These are phyloP conservation scores for Metschnikowia chrysomelidarum DNA, from an alignment of 805 yeast genomes.

Conservation along the genomic window DNA sequence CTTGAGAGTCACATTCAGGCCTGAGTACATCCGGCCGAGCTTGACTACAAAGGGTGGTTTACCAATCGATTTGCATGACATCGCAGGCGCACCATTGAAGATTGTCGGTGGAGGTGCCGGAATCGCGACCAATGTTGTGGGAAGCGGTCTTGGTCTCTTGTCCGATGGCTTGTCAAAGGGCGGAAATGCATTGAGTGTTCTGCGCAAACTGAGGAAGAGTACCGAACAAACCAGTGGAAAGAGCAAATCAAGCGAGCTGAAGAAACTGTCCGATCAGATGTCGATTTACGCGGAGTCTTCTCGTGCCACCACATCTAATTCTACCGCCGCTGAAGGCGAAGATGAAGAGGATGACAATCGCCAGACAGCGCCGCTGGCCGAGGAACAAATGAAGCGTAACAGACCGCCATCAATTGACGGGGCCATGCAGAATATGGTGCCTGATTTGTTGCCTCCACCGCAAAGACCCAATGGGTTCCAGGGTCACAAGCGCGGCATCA, in stretches of 20 bases:
- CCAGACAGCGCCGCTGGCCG: conserved; percentile 17
- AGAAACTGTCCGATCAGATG: conserved; percentile 4
- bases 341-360: conserved; percentile 11
- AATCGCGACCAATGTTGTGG: conserved; percentile 41
- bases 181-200: conserved; percentile 37
- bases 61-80: conserved; percentile 38
- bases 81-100: conserved; percentile 48
- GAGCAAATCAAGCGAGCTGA: conserved; percentile 4
- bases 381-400: conserved; percentile 15
- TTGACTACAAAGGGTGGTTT: conserved; percentile 40
- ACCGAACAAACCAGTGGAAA: conserved; percentile 5
- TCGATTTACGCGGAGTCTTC: conserved; percentile 4
- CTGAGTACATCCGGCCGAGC: conserved; percentile 67
- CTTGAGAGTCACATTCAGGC: conserved; percentile 53
- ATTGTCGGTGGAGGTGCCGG: conserved; percentile 44
- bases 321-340: conserved; percentile 6
- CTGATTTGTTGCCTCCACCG: conserved; percentile 38
- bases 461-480: conserved; percentile 29
- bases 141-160: conserved; percentile 46
- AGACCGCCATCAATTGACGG: conserved; percentile 17
- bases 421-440: conserved; percentile 33
- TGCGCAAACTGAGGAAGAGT: conserved; percentile 25
- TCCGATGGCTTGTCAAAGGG: conserved; percentile 50
- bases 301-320: no score
- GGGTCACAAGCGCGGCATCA: conserved; percentile 21